Percentiles rank a stretch among this genome's conserved stretches.
Evolutionary conservation across 192 early-diverging fungal species (phyloP).

Genomic region (Diversispora epigaea): DNA sequence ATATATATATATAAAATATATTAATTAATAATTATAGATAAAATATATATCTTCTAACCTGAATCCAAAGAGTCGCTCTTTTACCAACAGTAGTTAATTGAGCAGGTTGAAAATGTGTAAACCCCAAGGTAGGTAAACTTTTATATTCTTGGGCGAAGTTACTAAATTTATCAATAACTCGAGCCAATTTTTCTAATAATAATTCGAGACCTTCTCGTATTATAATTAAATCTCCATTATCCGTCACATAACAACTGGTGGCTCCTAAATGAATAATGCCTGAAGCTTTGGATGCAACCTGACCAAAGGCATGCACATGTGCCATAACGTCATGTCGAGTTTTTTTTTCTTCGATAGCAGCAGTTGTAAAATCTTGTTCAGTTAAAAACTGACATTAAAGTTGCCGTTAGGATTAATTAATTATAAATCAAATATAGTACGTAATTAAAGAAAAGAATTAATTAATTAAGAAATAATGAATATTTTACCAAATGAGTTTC

Average conservation of each 20-base stretch:
- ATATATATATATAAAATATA: too few species aligned
- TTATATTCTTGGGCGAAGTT: slow-evolving; percentile 79
- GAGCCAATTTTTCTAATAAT: slow-evolving; percentile 83
- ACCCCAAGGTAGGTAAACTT: slow-evolving; percentile 90
- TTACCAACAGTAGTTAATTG: slow-evolving; percentile 98
- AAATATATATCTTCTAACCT: slow-evolving; percentile 37
- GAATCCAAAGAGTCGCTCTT: slow-evolving; percentile 93
- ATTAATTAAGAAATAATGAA: not conserved
- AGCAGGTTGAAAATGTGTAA: slow-evolving; percentile 99
- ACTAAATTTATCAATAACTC: slow-evolving; percentile 75
- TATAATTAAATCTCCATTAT: slow-evolving; percentile 98
- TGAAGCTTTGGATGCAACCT: slow-evolving; percentile 82
- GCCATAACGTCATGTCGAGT: slow-evolving; percentile 99
- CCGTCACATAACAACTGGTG: slow-evolving; percentile 98
- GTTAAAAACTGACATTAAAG: too few species aligned
- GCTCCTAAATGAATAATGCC: slow-evolving; percentile 97
- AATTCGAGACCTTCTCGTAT: slow-evolving; percentile 94
- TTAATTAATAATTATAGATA: not conserved
- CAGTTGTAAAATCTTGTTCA: slow-evolving; percentile 89
- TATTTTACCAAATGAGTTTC: slow-evolving; percentile 65
- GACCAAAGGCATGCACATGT: slow-evolving; percentile 96
- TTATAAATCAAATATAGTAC: not conserved
- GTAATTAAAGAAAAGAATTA: not conserved
- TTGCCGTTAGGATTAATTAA: too few species aligned
- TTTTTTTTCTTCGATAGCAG: slow-evolving; percentile 87